A percentile compares a stretch with the other conserved stretches of the same genome.
Conservation (phyloP, 208 protist genomes). For the Acanthamoeba polyphaga region DNA sequence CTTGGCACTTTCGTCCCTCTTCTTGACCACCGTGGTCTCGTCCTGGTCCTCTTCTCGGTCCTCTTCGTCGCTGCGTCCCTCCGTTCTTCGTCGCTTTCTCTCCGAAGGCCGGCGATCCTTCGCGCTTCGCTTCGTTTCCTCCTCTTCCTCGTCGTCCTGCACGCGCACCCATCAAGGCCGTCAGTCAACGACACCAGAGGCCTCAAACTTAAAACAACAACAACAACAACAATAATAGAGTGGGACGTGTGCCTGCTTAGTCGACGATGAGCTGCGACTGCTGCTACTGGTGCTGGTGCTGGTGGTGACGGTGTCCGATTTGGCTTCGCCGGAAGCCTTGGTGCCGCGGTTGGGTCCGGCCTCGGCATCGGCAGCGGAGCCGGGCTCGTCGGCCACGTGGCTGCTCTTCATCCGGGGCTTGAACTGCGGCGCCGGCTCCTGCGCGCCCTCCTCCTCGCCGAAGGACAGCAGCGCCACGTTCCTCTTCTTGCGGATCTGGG, state of each 20-base stretch:
- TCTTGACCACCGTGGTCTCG: neutral
- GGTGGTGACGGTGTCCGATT: neutral
- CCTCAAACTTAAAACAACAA: too few relatives aligned
- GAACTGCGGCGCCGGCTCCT: neutral
- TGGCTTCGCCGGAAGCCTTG: neutral
- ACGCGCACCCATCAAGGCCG: too few relatives aligned
- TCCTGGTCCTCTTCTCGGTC: neutral
- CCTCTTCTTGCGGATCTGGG: conserved; percentile 21
- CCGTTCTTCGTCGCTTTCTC: neutral
- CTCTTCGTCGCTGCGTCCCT: neutral
- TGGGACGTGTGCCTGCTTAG: neutral
- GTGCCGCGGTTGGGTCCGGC: neutral
- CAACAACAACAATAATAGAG: too few relatives aligned
- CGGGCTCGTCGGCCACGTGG: neutral
- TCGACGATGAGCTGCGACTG: too few relatives aligned
- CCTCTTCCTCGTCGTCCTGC: neutral
- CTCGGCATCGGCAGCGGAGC: neutral
- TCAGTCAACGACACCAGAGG: neutral
- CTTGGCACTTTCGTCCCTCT: neutral
- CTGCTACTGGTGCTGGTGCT: too few relatives aligned
- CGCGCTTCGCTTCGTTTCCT: neutral
- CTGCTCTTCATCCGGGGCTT: conserved; percentile 57
- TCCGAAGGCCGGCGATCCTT: neutral
- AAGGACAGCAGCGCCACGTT: conserved; percentile 28
- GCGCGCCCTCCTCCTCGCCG: conserved; percentile 15